A percentile compares a stretch with the other conserved stretches of the same genome.
phyloP scores from a whole-genome alignment of 495 filamentous ascomycete species.

The Neurospora sp. region DNA sequence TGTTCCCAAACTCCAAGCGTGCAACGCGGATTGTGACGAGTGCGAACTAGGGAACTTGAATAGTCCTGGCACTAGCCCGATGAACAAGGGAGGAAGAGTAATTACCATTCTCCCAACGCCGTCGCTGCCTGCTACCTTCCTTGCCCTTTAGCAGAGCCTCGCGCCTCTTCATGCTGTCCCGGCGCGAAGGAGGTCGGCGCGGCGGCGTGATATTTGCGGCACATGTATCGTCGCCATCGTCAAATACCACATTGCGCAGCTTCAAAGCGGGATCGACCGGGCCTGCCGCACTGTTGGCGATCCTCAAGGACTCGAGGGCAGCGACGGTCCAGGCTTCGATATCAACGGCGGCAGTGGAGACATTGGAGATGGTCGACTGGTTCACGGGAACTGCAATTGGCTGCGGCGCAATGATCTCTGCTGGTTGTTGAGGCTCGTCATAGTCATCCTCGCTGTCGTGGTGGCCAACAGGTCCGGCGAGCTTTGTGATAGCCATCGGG shows the following conservation, averaged over 20 bases:
- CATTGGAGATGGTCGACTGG: slow-evolving; percentile 22
- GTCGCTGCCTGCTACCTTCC: slow-evolving; percentile 78
- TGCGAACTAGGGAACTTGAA: background rate
- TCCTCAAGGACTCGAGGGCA: slow-evolving; percentile 38
- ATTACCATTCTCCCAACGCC: slow-evolving; percentile 92
- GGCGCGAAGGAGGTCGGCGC: slow-evolving; percentile 25
- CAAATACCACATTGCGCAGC: slow-evolving; percentile 12
- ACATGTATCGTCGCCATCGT: background rate
- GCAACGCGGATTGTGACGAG: background rate
- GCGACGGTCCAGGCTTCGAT: slow-evolving; percentile 41
- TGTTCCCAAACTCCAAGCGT: background rate
- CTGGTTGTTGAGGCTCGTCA: background rate
- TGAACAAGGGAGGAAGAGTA: background rate
- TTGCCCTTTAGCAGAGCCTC: slow-evolving; percentile 84
- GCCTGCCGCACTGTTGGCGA: slow-evolving; percentile 28
- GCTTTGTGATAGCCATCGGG: slow-evolving; percentile 5
- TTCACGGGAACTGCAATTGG: background rate
- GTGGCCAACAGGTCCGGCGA: slow-evolving; percentile 2
- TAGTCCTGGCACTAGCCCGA: background rate
- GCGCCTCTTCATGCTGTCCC: slow-evolving; percentile 40
- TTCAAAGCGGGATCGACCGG: slow-evolving; percentile 7
- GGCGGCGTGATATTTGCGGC: slow-evolving; percentile 20
- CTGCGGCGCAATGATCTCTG: background rate
- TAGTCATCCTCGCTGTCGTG: slow-evolving; percentile 8
- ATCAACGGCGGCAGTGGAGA: slow-evolving; percentile 28